phyloP scores from a whole-genome alignment of 2,329 filamentous ascomycete genomes.

The Penicillium sp. region DNA sequence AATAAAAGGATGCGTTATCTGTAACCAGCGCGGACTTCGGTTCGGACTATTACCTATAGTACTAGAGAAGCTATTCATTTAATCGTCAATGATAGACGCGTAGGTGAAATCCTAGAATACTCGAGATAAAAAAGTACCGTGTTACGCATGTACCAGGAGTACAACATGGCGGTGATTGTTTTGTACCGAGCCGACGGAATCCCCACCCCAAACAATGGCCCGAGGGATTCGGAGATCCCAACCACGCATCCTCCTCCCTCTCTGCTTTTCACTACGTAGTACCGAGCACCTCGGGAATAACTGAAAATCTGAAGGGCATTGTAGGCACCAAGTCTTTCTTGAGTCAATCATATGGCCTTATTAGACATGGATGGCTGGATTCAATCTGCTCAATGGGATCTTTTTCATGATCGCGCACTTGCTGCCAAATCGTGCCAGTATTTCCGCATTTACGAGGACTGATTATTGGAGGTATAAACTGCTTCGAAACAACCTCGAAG shows the following conservation, averaged over 20 bases:
- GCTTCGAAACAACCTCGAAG: not conserved
- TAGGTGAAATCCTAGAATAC: too few species aligned
- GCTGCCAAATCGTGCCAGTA: not conserved
- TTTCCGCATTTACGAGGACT: not conserved
- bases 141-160: too few species aligned
- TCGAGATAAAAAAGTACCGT: too few species aligned
- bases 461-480: not conserved
- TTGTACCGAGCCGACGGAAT: too few species aligned
- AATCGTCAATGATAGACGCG: too few species aligned
- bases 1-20: too few species aligned
- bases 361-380: not conserved
- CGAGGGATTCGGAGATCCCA: not conserved
- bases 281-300: not conserved
- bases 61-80: too few species aligned
- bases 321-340: not conserved
- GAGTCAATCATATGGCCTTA: not conserved
- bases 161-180: too few species aligned
- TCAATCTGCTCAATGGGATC: not conserved
- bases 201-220: not conserved
- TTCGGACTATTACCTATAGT: too few species aligned
- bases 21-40: too few species aligned
- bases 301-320: not conserved
- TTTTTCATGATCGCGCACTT: constrained; percentile 4
- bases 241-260: not conserved
- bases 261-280: not conserved